phyloP scores from a whole-genome alignment of 768 basidiomycete species.

The Lentinula lateritia region DNA sequence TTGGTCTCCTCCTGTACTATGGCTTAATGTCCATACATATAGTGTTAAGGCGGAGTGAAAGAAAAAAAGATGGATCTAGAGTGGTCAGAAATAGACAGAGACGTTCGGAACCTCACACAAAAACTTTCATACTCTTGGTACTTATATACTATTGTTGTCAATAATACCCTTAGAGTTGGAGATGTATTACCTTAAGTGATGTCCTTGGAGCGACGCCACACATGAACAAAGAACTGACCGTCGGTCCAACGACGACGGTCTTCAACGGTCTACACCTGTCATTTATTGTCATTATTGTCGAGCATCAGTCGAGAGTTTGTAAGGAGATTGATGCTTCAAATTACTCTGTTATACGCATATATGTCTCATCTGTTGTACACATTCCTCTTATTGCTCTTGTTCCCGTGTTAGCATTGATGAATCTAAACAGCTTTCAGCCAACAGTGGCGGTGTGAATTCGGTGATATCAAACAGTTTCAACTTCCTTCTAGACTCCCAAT shows the following conservation, averaged over 20 bases:
- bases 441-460: background rate
- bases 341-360: background rate
- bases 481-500: background rate
- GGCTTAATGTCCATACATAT: background rate
- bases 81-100: background rate
- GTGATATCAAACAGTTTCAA: background rate
- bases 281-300: no score
- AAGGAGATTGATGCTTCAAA: background rate
- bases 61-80: background rate
- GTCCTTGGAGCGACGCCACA: no score
- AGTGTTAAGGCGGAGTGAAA: conserved; percentile 1
- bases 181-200: background rate
- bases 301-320: no score
- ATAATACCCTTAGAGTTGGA: conserved; percentile 2
- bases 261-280: no score
- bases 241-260: background rate
- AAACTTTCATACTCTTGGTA: background rate
- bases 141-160: conserved; percentile 2
- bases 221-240: background rate
- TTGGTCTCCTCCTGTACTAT: background rate
- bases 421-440: background rate
- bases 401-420: background rate
- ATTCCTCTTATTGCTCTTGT: background rate
- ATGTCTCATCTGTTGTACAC: background rate
- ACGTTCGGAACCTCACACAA: background rate